Evolutionary conservation across 371 early-diverging fungal genomes (phyloP), one percentile per base, ranked within the genome.

Genomic region (Fennellomyces sp.): DNA sequence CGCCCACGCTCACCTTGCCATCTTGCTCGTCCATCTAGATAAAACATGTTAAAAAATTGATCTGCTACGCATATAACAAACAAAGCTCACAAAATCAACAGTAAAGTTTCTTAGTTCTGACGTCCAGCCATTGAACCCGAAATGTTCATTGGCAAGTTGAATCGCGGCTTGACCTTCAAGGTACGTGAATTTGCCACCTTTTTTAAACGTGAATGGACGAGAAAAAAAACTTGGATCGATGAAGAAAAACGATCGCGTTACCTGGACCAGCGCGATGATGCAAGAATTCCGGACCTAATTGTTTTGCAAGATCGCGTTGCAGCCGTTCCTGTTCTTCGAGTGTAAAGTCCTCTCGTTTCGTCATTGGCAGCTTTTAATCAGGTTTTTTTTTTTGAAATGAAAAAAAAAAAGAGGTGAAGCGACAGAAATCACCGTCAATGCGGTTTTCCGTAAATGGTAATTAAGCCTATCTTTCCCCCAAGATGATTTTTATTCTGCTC

Each of bases 81-180:
- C 13, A 49, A 10, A 15, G 77, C 87, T 47, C 70, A 90, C 88
- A 79, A 82, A 97, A 69, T 99, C 98, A 1, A 93, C 78, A 1
- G 83, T 80, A 12, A 89, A 81, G 28, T 83, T 83, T 52, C 88
- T 75, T 59, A 99, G 88, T 26, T 85, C 77, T 25, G 92, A 87
- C 21, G 90, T 87, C 99, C 99, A 99, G 2, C 99, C 99, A 69
- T 98, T 86, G 70, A 96, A 98, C 0, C 99, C 99, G 84, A 99
- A 99, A 17, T 99, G 81, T 50, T 94, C 90, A 73, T 99, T 99
- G 38, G 99, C 99, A 27, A 99, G 62, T 52, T 88, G 84, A 52
- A 98, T 93, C 19, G 88, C 89, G 26, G 87, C 86, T 86, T 91
- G 89, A 5, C 98, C 99, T 71, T 98, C 98, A 39, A 99, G 73